phyloP scores from a whole-genome alignment of 768 basidiomycete genomes.

The Ramaria rubella region DNA sequence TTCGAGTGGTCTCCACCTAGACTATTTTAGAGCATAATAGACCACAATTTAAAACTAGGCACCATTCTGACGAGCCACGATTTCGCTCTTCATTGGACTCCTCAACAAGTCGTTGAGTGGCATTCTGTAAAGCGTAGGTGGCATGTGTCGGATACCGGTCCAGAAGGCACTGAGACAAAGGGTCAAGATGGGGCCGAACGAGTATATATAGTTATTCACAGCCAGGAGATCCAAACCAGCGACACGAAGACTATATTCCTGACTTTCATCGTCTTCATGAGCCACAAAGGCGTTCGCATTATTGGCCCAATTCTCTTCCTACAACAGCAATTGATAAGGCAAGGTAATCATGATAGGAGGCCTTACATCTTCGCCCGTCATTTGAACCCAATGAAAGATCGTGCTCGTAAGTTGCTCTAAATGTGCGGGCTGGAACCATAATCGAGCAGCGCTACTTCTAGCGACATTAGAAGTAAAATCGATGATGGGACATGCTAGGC shows the following conservation, averaged over 20 bases:
- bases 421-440: constrained; percentile 54
- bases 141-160: constrained; percentile 27
- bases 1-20: constrained; percentile 91
- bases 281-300: constrained; percentile 90
- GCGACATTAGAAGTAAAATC: constrained; percentile 70
- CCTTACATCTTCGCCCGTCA: constrained; percentile 80
- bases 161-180: constrained; percentile 24
- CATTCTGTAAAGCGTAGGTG: constrained; percentile 12
- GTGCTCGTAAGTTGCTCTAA: constrained; percentile 44
- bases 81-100: constrained; percentile 3
- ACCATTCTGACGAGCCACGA: constrained; percentile 8
- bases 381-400: constrained; percentile 70
- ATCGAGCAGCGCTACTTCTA: constrained; percentile 56
- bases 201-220: constrained; percentile 33
- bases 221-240: constrained; percentile 79
- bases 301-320: constrained; percentile 89
- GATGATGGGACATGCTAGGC: constrained; percentile 70
- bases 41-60: not conserved
- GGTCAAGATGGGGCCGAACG: not conserved
- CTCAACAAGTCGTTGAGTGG: constrained; percentile 8
- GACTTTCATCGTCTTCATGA: constrained; percentile 90
- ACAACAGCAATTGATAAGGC: constrained; percentile 5
- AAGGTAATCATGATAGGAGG: not conserved
- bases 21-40: constrained; percentile 1
- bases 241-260: constrained; percentile 73